Percentiles rank a stretch among this genome's conserved stretches.
phyloP scores from a whole-genome alignment of 768 basidiomycete genomes.

The Hemileccinum impolitum region DNA sequence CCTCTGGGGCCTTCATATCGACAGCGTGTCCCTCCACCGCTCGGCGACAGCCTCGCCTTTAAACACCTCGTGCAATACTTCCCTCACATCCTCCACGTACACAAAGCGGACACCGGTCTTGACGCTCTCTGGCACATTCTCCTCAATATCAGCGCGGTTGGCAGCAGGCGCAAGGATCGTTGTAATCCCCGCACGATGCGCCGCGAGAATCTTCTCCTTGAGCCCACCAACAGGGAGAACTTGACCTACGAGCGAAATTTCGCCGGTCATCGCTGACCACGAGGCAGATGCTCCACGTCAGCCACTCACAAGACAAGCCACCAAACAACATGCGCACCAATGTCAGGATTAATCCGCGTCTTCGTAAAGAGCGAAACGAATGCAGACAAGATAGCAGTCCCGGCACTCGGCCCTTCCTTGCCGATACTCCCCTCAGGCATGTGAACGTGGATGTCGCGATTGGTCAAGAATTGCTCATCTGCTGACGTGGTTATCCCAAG shows the following conservation, averaged over 20 bases:
- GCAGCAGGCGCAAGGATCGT: slow-evolving; percentile 84
- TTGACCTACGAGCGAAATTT: slow-evolving; percentile 94
- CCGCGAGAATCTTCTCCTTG: slow-evolving; percentile 95
- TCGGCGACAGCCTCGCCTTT: slow-evolving; percentile 53
- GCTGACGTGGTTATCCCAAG: slow-evolving; percentile 77
- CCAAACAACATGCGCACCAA: slow-evolving; percentile 52
- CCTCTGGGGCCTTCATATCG: slow-evolving; percentile 15
- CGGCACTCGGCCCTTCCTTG: slow-evolving; percentile 96
- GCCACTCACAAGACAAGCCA: neutral
- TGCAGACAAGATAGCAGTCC: slow-evolving; percentile 88
- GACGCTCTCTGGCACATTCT: slow-evolving; percentile 94
- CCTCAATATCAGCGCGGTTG: slow-evolving; percentile 92
- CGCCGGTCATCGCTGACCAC: slow-evolving; percentile 88
- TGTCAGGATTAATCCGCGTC: slow-evolving; percentile 79
- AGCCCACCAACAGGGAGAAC: slow-evolving; percentile 95
- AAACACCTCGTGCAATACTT: slow-evolving; percentile 89
- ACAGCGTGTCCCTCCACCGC: slow-evolving; percentile 66
- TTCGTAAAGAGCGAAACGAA: slow-evolving; percentile 91
- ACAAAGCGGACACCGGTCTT: slow-evolving; percentile 94
- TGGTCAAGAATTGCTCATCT: slow-evolving; percentile 76
- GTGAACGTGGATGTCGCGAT: slow-evolving; percentile 90
- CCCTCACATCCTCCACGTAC: slow-evolving; percentile 89
- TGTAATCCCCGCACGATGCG: slow-evolving; percentile 95
- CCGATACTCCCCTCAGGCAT: slow-evolving; percentile 95
- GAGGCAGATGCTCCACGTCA: neutral